Conservation (phyloP, 805 yeast genomes). For the Candida mattraensis region DNA sequence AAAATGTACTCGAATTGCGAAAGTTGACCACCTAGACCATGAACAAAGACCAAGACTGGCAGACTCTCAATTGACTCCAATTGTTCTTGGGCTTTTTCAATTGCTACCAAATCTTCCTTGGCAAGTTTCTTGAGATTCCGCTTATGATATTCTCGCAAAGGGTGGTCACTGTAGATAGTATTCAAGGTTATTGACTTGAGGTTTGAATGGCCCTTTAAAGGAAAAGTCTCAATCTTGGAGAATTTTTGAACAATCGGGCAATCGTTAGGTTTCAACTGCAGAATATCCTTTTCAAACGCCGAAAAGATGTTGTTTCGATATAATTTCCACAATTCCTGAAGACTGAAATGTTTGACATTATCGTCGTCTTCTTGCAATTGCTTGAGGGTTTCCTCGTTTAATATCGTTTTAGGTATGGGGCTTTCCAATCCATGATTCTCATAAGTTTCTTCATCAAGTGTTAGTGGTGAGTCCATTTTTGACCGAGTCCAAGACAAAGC, state of each 20-base stretch:
- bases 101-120: slow-evolving; percentile 15
- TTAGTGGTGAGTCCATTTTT: no score
- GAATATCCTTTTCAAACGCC: slow-evolving; percentile 43
- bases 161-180: slow-evolving; percentile 51
- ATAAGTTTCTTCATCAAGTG: no score
- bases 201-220: slow-evolving; percentile 26
- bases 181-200: slow-evolving; percentile 38
- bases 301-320: slow-evolving; percentile 22
- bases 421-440: no score
- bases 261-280: slow-evolving; percentile 50
- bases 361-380: slow-evolving; percentile 22
- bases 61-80: slow-evolving; percentile 41
- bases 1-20: slow-evolving; percentile 79
- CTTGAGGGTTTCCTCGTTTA: slow-evolving; percentile 15
- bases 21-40: slow-evolving; percentile 89
- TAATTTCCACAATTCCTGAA: slow-evolving; percentile 12
- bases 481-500: no score
- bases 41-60: slow-evolving; percentile 69
- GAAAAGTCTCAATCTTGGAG: slow-evolving; percentile 40
- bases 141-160: slow-evolving; percentile 39
- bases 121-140: slow-evolving; percentile 22
- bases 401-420: no score
- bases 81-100: slow-evolving; percentile 23
- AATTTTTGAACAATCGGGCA: slow-evolving; percentile 54
- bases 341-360: slow-evolving; percentile 1